Percentiles rank a stretch among this genome's conserved stretches.
These are phyloP conservation scores for Penicillium odoratum DNA, from an alignment of 495 filamentous ascomycete genomes.

Conservation along the genomic window DNA sequence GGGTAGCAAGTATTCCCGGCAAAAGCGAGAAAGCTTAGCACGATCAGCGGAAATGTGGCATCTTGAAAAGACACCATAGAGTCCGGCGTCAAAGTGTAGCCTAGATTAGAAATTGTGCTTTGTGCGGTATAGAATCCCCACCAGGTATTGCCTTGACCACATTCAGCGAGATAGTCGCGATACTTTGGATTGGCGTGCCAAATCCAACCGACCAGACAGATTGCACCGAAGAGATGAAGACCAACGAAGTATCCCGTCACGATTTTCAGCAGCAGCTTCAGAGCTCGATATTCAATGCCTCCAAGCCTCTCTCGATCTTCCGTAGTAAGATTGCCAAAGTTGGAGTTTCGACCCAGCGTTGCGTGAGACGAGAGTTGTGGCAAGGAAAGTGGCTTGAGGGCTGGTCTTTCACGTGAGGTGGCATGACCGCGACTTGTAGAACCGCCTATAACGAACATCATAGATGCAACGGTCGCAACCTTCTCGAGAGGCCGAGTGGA, in stretches of 20 bases:
- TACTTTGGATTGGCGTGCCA: slow-evolving; percentile 51
- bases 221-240: background rate
- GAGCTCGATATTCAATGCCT: background rate
- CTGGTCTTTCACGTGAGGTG: background rate
- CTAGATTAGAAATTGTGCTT: slow-evolving; percentile 40
- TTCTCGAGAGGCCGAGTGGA: background rate
- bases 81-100: slow-evolving; percentile 77
- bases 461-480: background rate
- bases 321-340: background rate
- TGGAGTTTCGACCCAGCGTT: background rate
- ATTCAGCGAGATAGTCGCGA: slow-evolving; percentile 52
- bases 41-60: slow-evolving; percentile 62
- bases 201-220: slow-evolving; percentile 62
- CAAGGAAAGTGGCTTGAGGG: background rate
- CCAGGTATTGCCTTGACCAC: slow-evolving; percentile 62
- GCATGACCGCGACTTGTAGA: background rate
- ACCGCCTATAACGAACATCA: background rate
- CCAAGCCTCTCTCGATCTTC: background rate
- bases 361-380: background rate
- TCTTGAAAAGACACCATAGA: slow-evolving; percentile 79
- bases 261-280: background rate
- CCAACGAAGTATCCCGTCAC: background rate
- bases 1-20: slow-evolving; percentile 84
- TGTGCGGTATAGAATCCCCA: slow-evolving; percentile 36
- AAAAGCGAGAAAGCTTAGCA: slow-evolving; percentile 74